Base-by-base conservation (phyloP, 129 eudicot genomes). In the Artemisia argyi region DNA sequence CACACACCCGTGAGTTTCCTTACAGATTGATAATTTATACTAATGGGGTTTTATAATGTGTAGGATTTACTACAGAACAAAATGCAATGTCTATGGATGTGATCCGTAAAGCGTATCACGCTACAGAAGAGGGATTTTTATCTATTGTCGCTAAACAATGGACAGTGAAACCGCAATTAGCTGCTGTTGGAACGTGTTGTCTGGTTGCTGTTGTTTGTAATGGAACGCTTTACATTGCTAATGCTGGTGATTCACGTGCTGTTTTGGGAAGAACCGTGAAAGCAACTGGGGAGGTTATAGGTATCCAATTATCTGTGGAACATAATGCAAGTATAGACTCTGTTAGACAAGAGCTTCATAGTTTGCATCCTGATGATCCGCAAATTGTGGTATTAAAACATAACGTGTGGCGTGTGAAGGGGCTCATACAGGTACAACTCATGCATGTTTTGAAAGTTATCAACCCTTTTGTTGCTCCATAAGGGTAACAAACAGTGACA, bases 351-450 rank as follows among this genome's bases (percentile, higher is more conserved):
- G 96, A 89, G 74, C 81, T 89, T 75, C 92, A 80, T 65, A 77
- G 89, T 15, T 65, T 80, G 86, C 96, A 89, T 76, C 96, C 96
- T 0, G 96, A 89, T 72, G 96, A 86, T 76, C 75, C 90, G 2
- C 80, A 84, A 11, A 90, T 90, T 52, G 96, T 87, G 4, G 87
- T 90, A 46, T 65, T 85, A 18, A 90, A 77, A 75, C 91, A 90
- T 74, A 87, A 90, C 57, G 94, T 87, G 12, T 90, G 96, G 96
- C 96, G 96, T 11, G 94, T 90, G 74, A 90, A 90, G 81, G 96
- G 93, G 60, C 70, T 90, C 19, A 90, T 90, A 78, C 94, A 89
- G 88, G 96, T 89, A 58, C 0, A 13, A 18, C 20, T 53, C 47
- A n/a, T 47, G 47, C 59, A 35, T 16, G 9, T 14, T 52, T 53